These are phyloP conservation scores for Coemansia sp. DNA, from an alignment of 192 early-diverging fungal genomes.

Conservation along the genomic window DNA sequence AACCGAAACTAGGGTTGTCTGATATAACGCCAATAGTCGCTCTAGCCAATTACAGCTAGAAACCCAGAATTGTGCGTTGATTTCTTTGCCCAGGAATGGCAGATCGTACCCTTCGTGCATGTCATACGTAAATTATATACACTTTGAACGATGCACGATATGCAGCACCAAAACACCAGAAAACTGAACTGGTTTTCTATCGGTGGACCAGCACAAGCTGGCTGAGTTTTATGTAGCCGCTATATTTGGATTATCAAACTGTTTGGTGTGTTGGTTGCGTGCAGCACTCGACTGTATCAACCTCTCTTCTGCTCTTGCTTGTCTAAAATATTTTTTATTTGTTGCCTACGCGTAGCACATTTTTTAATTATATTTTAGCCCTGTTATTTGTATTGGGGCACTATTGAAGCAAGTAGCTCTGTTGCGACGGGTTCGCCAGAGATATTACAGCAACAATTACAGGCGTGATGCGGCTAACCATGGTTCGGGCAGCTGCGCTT, in stretches of 20 bases:
- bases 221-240: neutral
- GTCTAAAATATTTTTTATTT: neutral
- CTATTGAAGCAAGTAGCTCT: neutral
- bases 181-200: neutral
- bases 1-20: neutral
- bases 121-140: neutral
- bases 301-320: neutral
- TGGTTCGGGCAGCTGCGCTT: slow-evolving; percentile 6
- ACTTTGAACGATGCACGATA: slow-evolving; percentile 1
- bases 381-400: neutral
- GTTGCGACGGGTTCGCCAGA: neutral
- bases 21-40: neutral
- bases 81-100: neutral
- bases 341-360: neutral
- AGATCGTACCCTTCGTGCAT: slow-evolving; percentile 4
- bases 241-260: neutral
- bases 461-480: neutral
- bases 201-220: neutral
- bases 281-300: neutral
- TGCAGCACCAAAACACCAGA: slow-evolving; percentile 16
- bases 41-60: neutral
- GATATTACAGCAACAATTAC: neutral
- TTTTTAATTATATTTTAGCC: neutral
- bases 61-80: neutral
- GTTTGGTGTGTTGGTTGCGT: neutral